Evolutionary conservation across 2,329 filamentous ascomycete species (phyloP), one percentile per base, ranked within the genome.

Genomic region (Dactylonectria estremocensis): DNA sequence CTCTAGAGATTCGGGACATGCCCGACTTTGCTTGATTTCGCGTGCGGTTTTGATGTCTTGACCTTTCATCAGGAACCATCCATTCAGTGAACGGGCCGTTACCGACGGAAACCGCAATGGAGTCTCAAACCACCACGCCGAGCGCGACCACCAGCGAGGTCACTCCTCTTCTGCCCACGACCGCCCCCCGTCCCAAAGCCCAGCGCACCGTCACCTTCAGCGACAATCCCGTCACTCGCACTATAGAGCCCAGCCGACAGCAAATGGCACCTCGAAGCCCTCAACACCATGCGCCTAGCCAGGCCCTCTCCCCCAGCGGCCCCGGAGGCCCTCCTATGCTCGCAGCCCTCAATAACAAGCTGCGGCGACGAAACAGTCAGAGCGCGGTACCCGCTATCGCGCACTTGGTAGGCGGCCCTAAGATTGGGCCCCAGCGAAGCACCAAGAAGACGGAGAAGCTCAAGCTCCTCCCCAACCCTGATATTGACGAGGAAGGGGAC

Each of bases 361-460:
- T 98, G 53, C 91, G 94, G 61, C 88, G 95, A 76, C 89, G 95
- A 71, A 96, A 97, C 77, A 97, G 94, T 80, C 92, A 94, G 76
- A 92, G 93, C 18, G 81, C 79, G 20, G 79, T 83, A 2, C 78
- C 80, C 43, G 78, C 81, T 40, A 73, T 80, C 43, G 74, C 77
- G 28, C 75, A 82, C 40, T 77, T 82, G 8, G 76, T 81, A 13
- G 72, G 77, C 31, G 80, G 77, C 2, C 82, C 88, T 59, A 98
- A 98, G 83, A 94, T 98, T 66, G 96, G 96, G 2, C 95, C 96
- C 0, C 96, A 99, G 80, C 87, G 96, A 80, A 98, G 95, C 64
- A 97, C 95, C 24, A 97, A 97, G 81, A 98, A 93, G 71, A 94
- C 94, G 2, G 95, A 98, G 84, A 99, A 99, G 84, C 87, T 99